Evolutionary conservation across 2,329 filamentous ascomycete species (phyloP), one percentile per base, ranked within the genome.

Genomic region (Nigrospora sphaerica): DNA sequence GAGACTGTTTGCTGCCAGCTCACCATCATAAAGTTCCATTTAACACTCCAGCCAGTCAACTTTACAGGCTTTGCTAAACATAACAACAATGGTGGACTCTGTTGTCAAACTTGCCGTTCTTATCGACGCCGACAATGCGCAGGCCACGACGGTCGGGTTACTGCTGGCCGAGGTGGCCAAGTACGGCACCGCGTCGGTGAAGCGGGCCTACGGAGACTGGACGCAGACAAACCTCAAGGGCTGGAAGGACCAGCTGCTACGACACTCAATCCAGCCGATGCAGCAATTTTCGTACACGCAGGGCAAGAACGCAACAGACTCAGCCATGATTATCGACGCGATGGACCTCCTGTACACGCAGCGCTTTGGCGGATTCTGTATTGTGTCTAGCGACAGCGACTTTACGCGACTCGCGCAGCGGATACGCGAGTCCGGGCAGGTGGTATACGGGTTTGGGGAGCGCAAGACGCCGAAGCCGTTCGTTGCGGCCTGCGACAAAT

Each of bases 381-480:
- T 42, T 32, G 28, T 42, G n/a, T 42, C 40, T 13, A 42, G 32
- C 40, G 32, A 42, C 32, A 32, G 32, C 32, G 40, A 34, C 40
- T 42, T 42, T 32, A 42, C 40, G 5, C 40, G 40, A n/a, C 40
- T 42, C 16, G 40, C 40, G n/a, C 31, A 18, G 4, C 40, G 40
- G 31, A 42, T 42, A 28, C 40, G 40, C 40, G 40, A 42, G 40
- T 23, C 17, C 5, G 40, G 40, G 2, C 40, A 33, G 11, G 32
- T 42, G 6, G 40, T 42, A 3, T 42, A 42, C 32, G 40, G 40
- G 2, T 12, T 42, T 4, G 32, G 40, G 16, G 40, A 42, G 32
- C 40, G 32, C 40, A 42, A 42, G 40, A 42, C 40, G 32, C 40
- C 40, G 16, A 32, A 42, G 40, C 40, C 40, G 31, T 42, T 42